Percentiles rank a stretch among this genome's conserved stretches.
Evolutionary conservation across 148 eudicot genomes (phyloP).

Genomic region (Silene latifolia): DNA sequence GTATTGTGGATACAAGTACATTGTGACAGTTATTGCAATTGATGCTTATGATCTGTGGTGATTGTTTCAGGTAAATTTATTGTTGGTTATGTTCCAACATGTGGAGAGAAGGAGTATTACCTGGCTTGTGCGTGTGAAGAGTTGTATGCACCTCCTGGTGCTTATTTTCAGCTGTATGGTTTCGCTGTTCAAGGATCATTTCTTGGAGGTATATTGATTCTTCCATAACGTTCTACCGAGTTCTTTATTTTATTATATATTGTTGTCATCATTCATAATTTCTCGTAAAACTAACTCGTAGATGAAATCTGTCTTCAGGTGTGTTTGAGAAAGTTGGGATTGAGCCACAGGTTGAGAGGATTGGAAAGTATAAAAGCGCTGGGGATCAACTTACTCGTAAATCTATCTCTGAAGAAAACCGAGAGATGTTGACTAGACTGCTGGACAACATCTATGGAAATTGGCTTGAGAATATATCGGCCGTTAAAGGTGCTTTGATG

Average conservation of each 20-base stretch:
- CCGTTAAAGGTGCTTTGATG: constrained; percentile 57
- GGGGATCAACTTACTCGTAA: constrained; percentile 90
- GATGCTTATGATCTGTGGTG: neutral
- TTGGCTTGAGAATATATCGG: constrained; percentile 76
- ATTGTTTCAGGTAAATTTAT: constrained; percentile 69
- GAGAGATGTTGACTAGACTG: constrained; percentile 88
- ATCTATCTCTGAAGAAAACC: constrained; percentile 79
- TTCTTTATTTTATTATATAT: neutral
- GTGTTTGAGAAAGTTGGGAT: constrained; percentile 83
- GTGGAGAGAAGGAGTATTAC: constrained; percentile 93
- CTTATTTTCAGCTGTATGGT: constrained; percentile 80
- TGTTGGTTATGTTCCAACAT: constrained; percentile 63
- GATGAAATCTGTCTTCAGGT: constrained; percentile 48
- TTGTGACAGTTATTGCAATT: neutral
- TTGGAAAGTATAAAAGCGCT: constrained; percentile 94
- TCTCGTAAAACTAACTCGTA: neutral
- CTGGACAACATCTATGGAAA: constrained; percentile 85
- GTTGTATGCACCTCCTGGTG: constrained; percentile 91
- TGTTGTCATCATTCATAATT: neutral
- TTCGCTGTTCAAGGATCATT: constrained; percentile 79
- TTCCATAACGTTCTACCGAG: neutral
- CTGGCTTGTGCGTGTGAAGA: constrained; percentile 87
- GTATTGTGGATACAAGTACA: neutral
- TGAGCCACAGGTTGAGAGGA: constrained; percentile 91
- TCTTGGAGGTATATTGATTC: constrained; percentile 65